Base-by-base conservation (phyloP, 2,329 filamentous ascomycete genomes). In the Trichoderma endophyticum region DNA sequence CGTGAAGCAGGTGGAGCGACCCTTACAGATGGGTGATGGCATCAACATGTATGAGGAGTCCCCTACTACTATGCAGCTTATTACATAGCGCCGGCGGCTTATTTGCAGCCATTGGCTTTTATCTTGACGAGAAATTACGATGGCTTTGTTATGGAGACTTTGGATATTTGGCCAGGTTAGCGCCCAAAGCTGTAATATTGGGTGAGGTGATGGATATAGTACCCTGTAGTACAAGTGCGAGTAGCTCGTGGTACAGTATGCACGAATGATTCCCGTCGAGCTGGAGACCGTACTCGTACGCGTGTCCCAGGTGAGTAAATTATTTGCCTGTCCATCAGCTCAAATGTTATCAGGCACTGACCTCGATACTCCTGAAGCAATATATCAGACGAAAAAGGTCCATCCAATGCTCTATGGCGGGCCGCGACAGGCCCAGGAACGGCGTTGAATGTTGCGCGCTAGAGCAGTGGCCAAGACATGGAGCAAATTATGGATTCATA, bases 51-150 rank as follows among this genome's bases (percentile, higher is more conserved):
- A n/a, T 7, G 21, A n/a, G 21, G 60, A 43, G 34, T 24, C 30
- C 28, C 39, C 9, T 66, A 48, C 11, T 64, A 1, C 18, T 14
- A 24, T 67, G 51, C 64, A 26, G 51, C 32, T 57, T 32, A 26
- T 57, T 54, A 21, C 21, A 21, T 21, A 26, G 30, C 6, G 64
- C 30, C 18, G 8, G 32, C 69, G 36, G 32, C 63, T 59, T 65
- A 26, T 57, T 62, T 59, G 69, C 48, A 43, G 61, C 43, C 43
- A 56, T 72, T 36, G 34, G 34, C 26, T 28, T 28, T 54, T 43
- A 64, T 48, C 36, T 24, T 28, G 26, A 48, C 26, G 59, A 51
- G 66, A 72, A 72, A 72, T 70, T 72, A 51, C 71, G 36, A 71
- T 34, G 43, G 59, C 64, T 54, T 36, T 39, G 39, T 18, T 59